Evolutionary conservation across 176 grass and related monocot genomes (phyloP), one percentile per base, ranked within the genome.

Genomic region (Triticum timopheevii): DNA sequence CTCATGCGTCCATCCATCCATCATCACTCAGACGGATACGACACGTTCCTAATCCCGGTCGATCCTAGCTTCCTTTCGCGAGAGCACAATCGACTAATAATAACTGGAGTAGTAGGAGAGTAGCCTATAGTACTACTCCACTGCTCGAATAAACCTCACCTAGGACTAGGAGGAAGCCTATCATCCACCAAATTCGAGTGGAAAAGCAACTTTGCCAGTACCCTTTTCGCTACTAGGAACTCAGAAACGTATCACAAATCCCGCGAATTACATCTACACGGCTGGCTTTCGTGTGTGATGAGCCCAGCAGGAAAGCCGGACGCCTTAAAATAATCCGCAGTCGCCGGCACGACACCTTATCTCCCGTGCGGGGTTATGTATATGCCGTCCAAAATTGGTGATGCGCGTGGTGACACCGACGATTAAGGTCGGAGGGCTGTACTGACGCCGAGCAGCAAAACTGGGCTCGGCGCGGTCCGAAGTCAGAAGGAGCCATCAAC

Each of bases 11-110:
- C 49, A 17, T 52, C 47, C 42, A 44, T 45, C 10, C 49, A 6
- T 50, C 13, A 3, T 20, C 52, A 20, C 56, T 59, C 56, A 16
- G 2, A 30, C 13, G 56, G 65, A 78, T 8, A 86, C 10, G 84
- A 86, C 64, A 83, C 8, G 30, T 4, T 52, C 73, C 89, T 44
- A 72, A 76, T 78, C 23, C 17, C 24, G 45, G 25, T 63, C 22
- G 45, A 6, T 17, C 79, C 33, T 5, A 25, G 64, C 64, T 6
- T 16, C 54, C 42, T 75, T 31, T 16, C 1, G 58, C 16, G 25
- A 67, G 22, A 81, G 39, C 70, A 56, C 73, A 13, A 83, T 82
- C 72, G 50, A 70, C 71, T 82, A 45, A 13, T 82, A 45, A 13
- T 2, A 42, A 42, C 10, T 42, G 7, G 7, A 36, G 35, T 36